phyloP scores from a whole-genome alignment of 2,329 filamentous ascomycete species.

The Colletotrichum cordylinicola region DNA sequence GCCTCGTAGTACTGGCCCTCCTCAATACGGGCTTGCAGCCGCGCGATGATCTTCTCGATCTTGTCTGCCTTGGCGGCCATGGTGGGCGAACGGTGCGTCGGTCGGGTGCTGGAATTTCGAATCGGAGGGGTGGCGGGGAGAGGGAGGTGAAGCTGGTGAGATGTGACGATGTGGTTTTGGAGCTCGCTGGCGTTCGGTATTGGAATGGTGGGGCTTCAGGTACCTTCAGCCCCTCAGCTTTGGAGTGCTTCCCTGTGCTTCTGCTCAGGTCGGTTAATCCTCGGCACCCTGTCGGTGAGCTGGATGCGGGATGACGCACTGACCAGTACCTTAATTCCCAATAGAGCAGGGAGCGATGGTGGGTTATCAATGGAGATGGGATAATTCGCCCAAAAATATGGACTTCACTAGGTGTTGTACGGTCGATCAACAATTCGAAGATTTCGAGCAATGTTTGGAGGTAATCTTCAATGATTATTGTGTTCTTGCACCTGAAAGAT shows the following conservation, averaged over 20 bases:
- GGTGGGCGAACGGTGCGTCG: background rate
- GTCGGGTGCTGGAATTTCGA: background rate
- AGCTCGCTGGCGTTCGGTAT: background rate
- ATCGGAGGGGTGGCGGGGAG: background rate
- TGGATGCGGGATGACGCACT: background rate
- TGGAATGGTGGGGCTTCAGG: background rate
- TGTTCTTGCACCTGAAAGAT: background rate
- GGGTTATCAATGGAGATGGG: background rate
- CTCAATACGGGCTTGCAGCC: slow-evolving; percentile 84
- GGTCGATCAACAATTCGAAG: background rate
- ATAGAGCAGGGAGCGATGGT: background rate
- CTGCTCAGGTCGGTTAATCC: background rate
- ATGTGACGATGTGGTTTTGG: background rate
- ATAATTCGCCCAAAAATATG: background rate
- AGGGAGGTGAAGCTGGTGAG: background rate
- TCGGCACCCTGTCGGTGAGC: background rate
- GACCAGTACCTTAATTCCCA: background rate
- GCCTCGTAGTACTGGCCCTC: slow-evolving; percentile 98
- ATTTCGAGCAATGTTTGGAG: background rate
- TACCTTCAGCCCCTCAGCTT: background rate
- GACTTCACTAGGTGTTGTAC: background rate
- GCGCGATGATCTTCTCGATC: slow-evolving; percentile 63
- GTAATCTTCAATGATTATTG: background rate
- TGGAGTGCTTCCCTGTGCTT: background rate
- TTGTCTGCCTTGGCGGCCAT: slow-evolving; percentile 39